phyloP scores from a whole-genome alignment of 495 filamentous ascomycete species.

The Annulohypoxylon bovei region DNA sequence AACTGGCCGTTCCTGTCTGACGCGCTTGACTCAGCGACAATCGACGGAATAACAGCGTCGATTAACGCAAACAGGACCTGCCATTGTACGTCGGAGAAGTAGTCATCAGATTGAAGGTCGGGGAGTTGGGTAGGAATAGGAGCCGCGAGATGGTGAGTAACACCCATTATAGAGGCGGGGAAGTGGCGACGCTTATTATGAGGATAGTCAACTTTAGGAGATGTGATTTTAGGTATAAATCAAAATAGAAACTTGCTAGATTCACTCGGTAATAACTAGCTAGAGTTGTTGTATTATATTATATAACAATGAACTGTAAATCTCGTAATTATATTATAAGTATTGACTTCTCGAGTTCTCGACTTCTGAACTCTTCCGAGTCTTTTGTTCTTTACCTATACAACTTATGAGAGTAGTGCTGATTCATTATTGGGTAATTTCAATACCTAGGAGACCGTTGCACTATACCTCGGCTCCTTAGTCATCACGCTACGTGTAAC shows the following conservation, averaged over 20 bases:
- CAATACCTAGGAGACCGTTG: neutral
- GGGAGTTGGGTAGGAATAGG: slow-evolving; percentile 47
- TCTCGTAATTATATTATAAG: neutral
- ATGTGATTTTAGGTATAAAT: neutral
- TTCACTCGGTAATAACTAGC: too few relatives aligned
- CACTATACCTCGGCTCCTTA: neutral
- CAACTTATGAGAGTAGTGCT: neutral
- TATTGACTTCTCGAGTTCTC: neutral
- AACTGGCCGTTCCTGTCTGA: slow-evolving; percentile 42
- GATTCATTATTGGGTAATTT: neutral
- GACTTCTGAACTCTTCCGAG: neutral
- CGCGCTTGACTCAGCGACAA: slow-evolving; percentile 40
- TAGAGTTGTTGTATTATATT: neutral
- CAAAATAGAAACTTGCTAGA: neutral
- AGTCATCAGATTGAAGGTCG: slow-evolving; percentile 40
- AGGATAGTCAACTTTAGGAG: neutral
- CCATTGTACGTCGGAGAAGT: slow-evolving; percentile 51
- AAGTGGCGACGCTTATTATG: neutral
- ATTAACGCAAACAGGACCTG: slow-evolving; percentile 46
- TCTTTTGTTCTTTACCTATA: too few relatives aligned
- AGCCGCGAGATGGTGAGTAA: slow-evolving; percentile 24
- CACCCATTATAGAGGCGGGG: slow-evolving; percentile 24
- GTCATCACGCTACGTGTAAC: neutral
- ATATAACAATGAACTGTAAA: neutral
- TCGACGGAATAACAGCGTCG: slow-evolving; percentile 50